A percentile compares a stretch with the other conserved stretches of the same genome.
phyloP scores from a whole-genome alignment of 805 yeast species.

The Wickerhamomyces rabaulensis region DNA sequence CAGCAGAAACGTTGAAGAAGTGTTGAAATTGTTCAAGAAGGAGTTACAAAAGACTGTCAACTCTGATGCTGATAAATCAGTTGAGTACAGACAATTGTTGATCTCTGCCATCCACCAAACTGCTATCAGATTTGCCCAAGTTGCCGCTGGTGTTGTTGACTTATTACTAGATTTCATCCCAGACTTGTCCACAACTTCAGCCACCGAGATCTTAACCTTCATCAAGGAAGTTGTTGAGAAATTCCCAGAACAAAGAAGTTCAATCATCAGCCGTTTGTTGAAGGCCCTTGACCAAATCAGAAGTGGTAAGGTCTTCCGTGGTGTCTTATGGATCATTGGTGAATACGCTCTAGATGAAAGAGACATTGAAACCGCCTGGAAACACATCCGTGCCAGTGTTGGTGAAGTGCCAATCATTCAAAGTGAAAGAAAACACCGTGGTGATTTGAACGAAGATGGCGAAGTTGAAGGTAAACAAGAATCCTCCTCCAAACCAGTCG shows the following conservation, averaged over 20 bases:
- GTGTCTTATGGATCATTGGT: slow-evolving; percentile 94
- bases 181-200: slow-evolving; percentile 79
- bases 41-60: slow-evolving; percentile 75
- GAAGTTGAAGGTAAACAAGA: slow-evolving; percentile 23
- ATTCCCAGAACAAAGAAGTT: slow-evolving; percentile 70
- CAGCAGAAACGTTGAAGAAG: slow-evolving; percentile 89
- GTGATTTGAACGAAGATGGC: slow-evolving; percentile 29
- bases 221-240: slow-evolving; percentile 92
- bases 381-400: slow-evolving; percentile 68
- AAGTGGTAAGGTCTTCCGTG: slow-evolving; percentile 88
- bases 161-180: slow-evolving; percentile 79
- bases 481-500: slow-evolving; percentile 61
- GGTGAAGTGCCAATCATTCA: slow-evolving; percentile 91
- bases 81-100: slow-evolving; percentile 83
- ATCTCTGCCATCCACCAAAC: slow-evolving; percentile 85
- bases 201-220: slow-evolving; percentile 85
- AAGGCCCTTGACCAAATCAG: slow-evolving; percentile 58
- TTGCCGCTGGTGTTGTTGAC: slow-evolving; percentile 87
- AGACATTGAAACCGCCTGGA: slow-evolving; percentile 83
- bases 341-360: slow-evolving; percentile 74
- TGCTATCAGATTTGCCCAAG: slow-evolving; percentile 84
- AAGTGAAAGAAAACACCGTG: slow-evolving; percentile 49
- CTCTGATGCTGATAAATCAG: slow-evolving; percentile 67
- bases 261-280: slow-evolving; percentile 60
- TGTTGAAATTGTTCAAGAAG: slow-evolving; percentile 84